Evolutionary conservation across 108 stramenopile genomes (phyloP), one percentile per base, ranked within the genome.

Genomic region (Fragilariopsis cylindrus): DNA sequence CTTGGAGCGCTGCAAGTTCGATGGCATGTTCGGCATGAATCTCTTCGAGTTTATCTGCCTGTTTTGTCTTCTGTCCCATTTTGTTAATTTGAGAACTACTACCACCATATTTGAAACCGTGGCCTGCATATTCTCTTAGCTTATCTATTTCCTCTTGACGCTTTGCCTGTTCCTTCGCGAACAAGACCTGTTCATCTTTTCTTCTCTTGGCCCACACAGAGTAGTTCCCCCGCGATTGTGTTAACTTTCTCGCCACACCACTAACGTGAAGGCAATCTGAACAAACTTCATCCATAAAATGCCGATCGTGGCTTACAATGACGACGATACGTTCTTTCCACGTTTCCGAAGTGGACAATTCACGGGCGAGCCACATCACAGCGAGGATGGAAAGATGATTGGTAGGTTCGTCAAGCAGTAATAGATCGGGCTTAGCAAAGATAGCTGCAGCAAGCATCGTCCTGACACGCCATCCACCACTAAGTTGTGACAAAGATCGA

Each of bases 391-490:
- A 96, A 69, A 98, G 72, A 80, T 98, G 98, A 81, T 97, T 73
- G 30, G 72, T 73, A 39, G 64, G 49, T 71, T 77, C 85, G 72
- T 86, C 87, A 7, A 88, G 82, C 13, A 97, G 72, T n/a, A 98
- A 75, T 58, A 98, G 70, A 74, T 97, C 96, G 6, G 76, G 77
- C 76, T 88, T 84, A 9, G 78, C 75, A 76, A 85, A 91, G 42
- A 88, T 78, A 58, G 97, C 94, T 44, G 81, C 77, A 43, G 95
- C 94, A 39, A 96, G 70, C 42, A 94, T 92, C 46, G 96, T 85
- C 73, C 96, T 87, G 96, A 98, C 96, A 49, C 96, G 82, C 98
- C 97, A 97, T 12, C 98, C 98, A 57, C 98, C 98, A 42, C 89
- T 80, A 21, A 92, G 73, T 41, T 84, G 69, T 39, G 74, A 50